phyloP scores from a whole-genome alignment of 495 filamentous ascomycete species.

The Cercophora sp. region DNA sequence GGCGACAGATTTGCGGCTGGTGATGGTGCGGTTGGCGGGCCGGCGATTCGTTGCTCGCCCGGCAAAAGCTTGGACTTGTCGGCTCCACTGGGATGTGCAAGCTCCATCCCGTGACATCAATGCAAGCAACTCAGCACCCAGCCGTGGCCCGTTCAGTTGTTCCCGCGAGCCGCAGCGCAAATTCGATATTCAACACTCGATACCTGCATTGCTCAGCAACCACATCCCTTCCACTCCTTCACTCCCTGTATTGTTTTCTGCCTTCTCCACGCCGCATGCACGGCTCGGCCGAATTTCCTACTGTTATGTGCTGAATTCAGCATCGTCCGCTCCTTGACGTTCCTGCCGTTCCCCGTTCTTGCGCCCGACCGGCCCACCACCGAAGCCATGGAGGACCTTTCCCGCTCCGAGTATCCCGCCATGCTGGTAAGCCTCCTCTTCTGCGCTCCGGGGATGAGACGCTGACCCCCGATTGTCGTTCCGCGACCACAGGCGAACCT shows the following conservation, averaged over 20 bases:
- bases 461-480: conserved; percentile 22
- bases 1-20: conserved; percentile 4
- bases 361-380: conserved; percentile 32
- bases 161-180: conserved; percentile 7
- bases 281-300: too few relatives aligned
- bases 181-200: conserved; percentile 7
- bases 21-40: conserved; percentile 3
- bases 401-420: conserved; percentile 89
- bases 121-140: conserved; percentile 1
- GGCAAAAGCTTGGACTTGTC: conserved; percentile 5
- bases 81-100: conserved; percentile 20
- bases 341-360: conserved; percentile 7
- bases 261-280: too few relatives aligned
- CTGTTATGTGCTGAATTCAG: conserved; percentile 28
- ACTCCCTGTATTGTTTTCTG: conserved; percentile 10
- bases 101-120: conserved; percentile 30
- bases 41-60: conserved; percentile 1
- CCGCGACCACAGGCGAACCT: conserved; percentile 61
- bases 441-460: neutral
- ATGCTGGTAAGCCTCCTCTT: conserved; percentile 72
- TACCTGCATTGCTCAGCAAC: conserved; percentile 8
- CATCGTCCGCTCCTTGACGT: conserved; percentile 4
- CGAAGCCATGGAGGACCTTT: conserved; percentile 62
- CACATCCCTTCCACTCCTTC: conserved; percentile 3
- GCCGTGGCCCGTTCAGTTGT: too few relatives aligned